A percentile compares a stretch with the other conserved stretches of the same genome.
phyloP scores from a whole-genome alignment of 805 yeast species.

The Yamadazyma scolyti region DNA sequence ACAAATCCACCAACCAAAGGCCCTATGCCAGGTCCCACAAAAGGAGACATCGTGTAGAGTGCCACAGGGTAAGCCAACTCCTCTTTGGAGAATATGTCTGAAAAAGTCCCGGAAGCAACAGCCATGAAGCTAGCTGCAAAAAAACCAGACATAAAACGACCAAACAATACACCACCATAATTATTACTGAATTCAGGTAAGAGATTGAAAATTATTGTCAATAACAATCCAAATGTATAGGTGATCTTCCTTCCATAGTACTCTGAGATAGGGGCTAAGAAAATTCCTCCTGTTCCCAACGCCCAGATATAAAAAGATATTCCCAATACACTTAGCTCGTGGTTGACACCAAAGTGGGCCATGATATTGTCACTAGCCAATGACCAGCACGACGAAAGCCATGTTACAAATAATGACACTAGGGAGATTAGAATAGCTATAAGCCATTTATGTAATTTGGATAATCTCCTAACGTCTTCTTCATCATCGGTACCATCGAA shows the following conservation, averaged over 20 bases:
- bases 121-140: slow-evolving; percentile 25
- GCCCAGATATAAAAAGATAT: slow-evolving; percentile 25
- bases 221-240: slow-evolving; percentile 28
- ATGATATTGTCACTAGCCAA: slow-evolving; percentile 19
- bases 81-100: slow-evolving; percentile 23
- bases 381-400: slow-evolving; percentile 27
- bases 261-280: slow-evolving; percentile 60
- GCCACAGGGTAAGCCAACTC: slow-evolving; percentile 20
- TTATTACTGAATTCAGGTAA: slow-evolving; percentile 22
- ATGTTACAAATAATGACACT: slow-evolving; percentile 23
- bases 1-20: slow-evolving; percentile 27
- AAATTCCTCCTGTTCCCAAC: slow-evolving; percentile 26
- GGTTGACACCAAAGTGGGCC: slow-evolving; percentile 19
- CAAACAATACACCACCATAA: slow-evolving; percentile 23
- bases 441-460: slow-evolving; percentile 22
- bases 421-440: slow-evolving; percentile 19
- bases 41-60: slow-evolving; percentile 25
- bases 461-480: slow-evolving; percentile 20
- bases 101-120: slow-evolving; percentile 26
- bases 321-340: slow-evolving; percentile 23
- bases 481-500: slow-evolving; percentile 23
- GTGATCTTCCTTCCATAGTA: slow-evolving; percentile 57
- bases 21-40: slow-evolving; percentile 28
- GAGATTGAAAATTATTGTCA: slow-evolving; percentile 19
- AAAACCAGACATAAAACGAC: slow-evolving; percentile 24